Evolutionary conservation across 2,329 filamentous ascomycete genomes (phyloP).

Genomic region (Xylariaceae sp.): DNA sequence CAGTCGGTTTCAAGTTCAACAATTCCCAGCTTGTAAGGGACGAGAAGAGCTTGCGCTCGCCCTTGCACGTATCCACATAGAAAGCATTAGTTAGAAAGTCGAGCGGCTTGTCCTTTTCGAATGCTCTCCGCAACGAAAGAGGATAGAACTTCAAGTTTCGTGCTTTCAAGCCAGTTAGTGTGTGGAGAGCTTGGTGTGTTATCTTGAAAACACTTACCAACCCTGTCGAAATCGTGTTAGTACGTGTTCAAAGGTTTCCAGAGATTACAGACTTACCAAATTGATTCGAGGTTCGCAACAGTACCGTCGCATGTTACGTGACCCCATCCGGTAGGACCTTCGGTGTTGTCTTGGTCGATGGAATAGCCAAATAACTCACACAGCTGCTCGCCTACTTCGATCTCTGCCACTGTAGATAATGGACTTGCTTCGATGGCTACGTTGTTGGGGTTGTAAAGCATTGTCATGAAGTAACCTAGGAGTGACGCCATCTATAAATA

Average conservation of each 20-base stretch:
- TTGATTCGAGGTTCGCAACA: slow-evolving; percentile 45
- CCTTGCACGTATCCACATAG: slow-evolving; percentile 28
- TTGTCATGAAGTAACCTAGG: slow-evolving; percentile 45
- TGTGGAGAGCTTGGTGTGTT: not conserved
- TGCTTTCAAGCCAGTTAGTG: slow-evolving; percentile 27
- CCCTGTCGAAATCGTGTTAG: slow-evolving; percentile 7
- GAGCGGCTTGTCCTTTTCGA: slow-evolving; percentile 24
- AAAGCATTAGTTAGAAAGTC: slow-evolving; percentile 30
- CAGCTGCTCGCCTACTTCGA: slow-evolving; percentile 42
- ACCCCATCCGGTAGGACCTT: slow-evolving; percentile 35
- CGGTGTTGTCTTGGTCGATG: slow-evolving; percentile 22
- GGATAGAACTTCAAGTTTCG: slow-evolving; percentile 47
- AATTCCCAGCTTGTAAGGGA: slow-evolving; percentile 40
- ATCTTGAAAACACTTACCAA: slow-evolving; percentile 7
- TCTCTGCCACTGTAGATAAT: slow-evolving; percentile 41
- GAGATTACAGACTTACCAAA: slow-evolving; percentile 33
- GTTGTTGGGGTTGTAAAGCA: slow-evolving; percentile 50
- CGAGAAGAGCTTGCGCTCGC: slow-evolving; percentile 33
- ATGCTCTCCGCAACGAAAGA: slow-evolving; percentile 33
- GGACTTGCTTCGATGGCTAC: slow-evolving; percentile 44
- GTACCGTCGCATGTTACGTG: slow-evolving; percentile 44
- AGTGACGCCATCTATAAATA: slow-evolving; percentile 35
- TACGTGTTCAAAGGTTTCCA: not conserved
- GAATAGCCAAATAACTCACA: slow-evolving; percentile 44
- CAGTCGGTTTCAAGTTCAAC: slow-evolving; percentile 39